Base-by-base conservation (phyloP, 140 eudicot species). In the Erigeron philadelphicus region DNA sequence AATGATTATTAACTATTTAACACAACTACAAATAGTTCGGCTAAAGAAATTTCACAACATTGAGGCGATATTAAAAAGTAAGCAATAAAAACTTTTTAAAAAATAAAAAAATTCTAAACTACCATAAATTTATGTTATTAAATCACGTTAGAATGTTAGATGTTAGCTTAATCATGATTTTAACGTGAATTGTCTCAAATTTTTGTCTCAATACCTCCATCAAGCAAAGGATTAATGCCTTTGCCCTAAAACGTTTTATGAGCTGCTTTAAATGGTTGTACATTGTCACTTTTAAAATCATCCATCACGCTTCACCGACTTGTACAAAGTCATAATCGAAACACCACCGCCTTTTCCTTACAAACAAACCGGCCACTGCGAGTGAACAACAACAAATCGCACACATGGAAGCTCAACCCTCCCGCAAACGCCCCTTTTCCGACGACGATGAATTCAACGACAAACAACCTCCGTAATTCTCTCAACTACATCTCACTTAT, bases 361-460 rank as follows among this genome's bases (percentile, higher is more conserved):
- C 25, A 52, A 65, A 54, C 67, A 45, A 16, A 15, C 59, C 59
- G 59, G 59, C 18, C 11, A 16, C 25, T n/a, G 25, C 21, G 4
- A 15, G 52, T 49, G 64, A 11, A 67, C 9, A 35, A 66, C 61
- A 13, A 47, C 67, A 23, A 18, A 57, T 65, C 13, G 7, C 52
- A 49, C 61, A 76, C 50, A 78, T 78, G 82, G 80, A 79, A 11
- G 67, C 77, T 54, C 70, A 69, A 67, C 67, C 78, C 43, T 80
- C 84, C 45, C 80, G 84, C 43, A 80, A 80, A 64, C 84, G 84
- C 31, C 84, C 80, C 19, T 47, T 56, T 78, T 41, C 73, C 18
- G 74, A 57, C 56, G 16, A 17, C 72, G 76, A 72, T n/a, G 78
- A 78, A 10, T 9, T 66, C 40, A 42, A 48, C 69, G 53, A 53